These are phyloP conservation scores for Fraxinus pennsylvanica DNA, from an alignment of 257 asterid species.

Conservation along the genomic window DNA sequence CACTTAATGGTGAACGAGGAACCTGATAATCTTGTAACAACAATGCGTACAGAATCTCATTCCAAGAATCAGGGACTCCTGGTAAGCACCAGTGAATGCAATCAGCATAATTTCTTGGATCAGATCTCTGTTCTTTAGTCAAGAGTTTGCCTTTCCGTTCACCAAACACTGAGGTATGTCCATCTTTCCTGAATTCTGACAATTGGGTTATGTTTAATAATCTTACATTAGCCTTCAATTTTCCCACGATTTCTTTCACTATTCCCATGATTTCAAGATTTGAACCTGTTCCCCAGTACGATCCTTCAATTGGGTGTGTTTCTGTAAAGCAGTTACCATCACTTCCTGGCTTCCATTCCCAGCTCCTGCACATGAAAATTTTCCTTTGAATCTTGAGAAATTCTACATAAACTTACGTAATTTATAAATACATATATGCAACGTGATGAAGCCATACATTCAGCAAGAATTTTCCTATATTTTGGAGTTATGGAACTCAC, in stretches of 20 bases:
- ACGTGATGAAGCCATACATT: background rate
- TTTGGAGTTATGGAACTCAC: constrained; percentile 34
- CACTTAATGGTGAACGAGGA: background rate
- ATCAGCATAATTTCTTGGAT: constrained; percentile 72
- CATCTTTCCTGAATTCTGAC: constrained; percentile 83
- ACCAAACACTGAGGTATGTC: constrained; percentile 72
- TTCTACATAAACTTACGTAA: background rate
- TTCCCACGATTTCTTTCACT: constrained; percentile 45
- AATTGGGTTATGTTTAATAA: constrained; percentile 73
- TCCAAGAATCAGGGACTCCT: constrained; percentile 90
- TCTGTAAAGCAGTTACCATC: constrained; percentile 84
- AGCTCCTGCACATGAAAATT: constrained; percentile 54
- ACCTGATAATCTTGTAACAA: constrained; percentile 69
- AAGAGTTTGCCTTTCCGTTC: constrained; percentile 81
- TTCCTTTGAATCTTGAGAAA: background rate
- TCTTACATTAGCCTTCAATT: constrained; percentile 47
- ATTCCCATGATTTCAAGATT: constrained; percentile 67
- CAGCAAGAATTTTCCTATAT: too few relatives aligned
- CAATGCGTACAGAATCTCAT: constrained; percentile 66
- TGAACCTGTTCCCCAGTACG: constrained; percentile 88
- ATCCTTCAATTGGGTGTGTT: constrained; percentile 55
- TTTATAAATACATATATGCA: background rate
- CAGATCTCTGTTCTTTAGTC: constrained; percentile 65
- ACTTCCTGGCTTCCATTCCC: constrained; percentile 88
- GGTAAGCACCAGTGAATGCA: constrained; percentile 99